A percentile compares a stretch with the other conserved stretches of the same genome.
Conservation (phyloP, 1,284 basidiomycete genomes). For the Leucoagaricus sp. region DNA sequence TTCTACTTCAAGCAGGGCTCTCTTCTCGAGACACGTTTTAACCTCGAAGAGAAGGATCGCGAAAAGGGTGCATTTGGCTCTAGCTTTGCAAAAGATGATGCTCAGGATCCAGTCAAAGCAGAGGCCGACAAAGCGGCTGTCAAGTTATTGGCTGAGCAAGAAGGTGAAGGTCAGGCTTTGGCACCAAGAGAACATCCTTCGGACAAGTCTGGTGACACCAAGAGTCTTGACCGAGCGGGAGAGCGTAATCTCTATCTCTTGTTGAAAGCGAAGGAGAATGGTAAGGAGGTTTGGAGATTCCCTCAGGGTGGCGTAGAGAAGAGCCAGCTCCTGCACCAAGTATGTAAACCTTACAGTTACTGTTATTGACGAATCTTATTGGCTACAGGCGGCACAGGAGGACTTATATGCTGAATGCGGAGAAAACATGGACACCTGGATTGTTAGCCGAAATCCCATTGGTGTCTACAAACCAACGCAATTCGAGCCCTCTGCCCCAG, state of each 20-base stretch:
- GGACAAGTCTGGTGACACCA: constrained; percentile 62
- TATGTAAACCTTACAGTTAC: constrained; percentile 29
- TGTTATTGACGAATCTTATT: background rate
- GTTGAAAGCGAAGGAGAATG: constrained; percentile 55
- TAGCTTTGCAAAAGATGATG: constrained; percentile 46
- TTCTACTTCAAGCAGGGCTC: constrained; percentile 98
- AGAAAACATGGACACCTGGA: constrained; percentile 78
- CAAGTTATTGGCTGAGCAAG: constrained; percentile 64
- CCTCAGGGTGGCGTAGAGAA: constrained; percentile 68
- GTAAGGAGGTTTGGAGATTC: constrained; percentile 76
- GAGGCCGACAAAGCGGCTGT: constrained; percentile 51
- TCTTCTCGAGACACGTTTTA: constrained; percentile 82
- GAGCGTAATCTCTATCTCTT: constrained; percentile 88
- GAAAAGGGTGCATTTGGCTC: constrained; percentile 74
- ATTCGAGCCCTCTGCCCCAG: constrained; percentile 27
- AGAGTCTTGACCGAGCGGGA: constrained; percentile 79
- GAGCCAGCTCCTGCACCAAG: constrained; percentile 72
- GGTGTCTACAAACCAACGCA: constrained; percentile 59
- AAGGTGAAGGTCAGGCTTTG: constrained; percentile 63
- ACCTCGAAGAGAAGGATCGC: constrained; percentile 67
- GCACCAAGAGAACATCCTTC: constrained; percentile 62
- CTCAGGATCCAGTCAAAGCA: constrained; percentile 41
- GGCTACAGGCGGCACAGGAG: constrained; percentile 62
- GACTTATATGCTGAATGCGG: constrained; percentile 71
- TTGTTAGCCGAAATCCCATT: constrained; percentile 75